A percentile compares a stretch with the other conserved stretches of the same genome.
Evolutionary conservation across 2,329 filamentous ascomycete species (phyloP).

Genomic region (Verticillium tricorpus): DNA sequence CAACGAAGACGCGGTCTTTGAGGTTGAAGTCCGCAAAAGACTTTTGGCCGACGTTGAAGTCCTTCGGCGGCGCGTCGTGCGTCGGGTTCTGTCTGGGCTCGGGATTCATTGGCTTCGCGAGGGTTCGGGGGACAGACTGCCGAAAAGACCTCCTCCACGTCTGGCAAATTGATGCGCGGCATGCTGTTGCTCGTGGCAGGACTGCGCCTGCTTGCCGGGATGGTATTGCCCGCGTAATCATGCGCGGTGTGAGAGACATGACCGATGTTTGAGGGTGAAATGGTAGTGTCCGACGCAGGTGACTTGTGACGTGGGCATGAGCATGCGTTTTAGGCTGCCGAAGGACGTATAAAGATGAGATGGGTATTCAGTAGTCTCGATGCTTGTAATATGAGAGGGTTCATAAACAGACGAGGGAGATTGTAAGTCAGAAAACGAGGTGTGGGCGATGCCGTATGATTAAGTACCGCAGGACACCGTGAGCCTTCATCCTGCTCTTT

Average conservation of each 20-base stretch:
- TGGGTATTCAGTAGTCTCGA: no score
- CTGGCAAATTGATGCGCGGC: not conserved
- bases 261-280: not conserved
- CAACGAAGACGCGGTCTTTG: slow-evolving; percentile 60
- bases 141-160: not conserved
- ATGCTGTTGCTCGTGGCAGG: not conserved
- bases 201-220: not conserved
- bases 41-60: slow-evolving; percentile 24
- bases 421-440: no score
- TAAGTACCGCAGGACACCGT: no score
- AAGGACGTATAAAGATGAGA: not conserved
- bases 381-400: no score
- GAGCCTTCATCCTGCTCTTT: no score
- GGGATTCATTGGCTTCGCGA: slow-evolving; percentile 16
- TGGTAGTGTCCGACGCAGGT: not conserved
- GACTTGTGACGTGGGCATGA: not conserved
- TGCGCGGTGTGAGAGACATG: not conserved
- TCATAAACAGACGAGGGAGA: no score
- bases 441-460: no score
- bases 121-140: not conserved
- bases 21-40: slow-evolving; percentile 66
- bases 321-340: no score
- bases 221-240: not conserved
- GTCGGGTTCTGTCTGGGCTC: slow-evolving; percentile 19
- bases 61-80: slow-evolving; percentile 14